Percentiles rank a stretch among this genome's conserved stretches.
These are phyloP conservation scores for Aegilops umbellulata DNA, from an alignment of 176 grass and related monocot species.

Conservation along the genomic window DNA sequence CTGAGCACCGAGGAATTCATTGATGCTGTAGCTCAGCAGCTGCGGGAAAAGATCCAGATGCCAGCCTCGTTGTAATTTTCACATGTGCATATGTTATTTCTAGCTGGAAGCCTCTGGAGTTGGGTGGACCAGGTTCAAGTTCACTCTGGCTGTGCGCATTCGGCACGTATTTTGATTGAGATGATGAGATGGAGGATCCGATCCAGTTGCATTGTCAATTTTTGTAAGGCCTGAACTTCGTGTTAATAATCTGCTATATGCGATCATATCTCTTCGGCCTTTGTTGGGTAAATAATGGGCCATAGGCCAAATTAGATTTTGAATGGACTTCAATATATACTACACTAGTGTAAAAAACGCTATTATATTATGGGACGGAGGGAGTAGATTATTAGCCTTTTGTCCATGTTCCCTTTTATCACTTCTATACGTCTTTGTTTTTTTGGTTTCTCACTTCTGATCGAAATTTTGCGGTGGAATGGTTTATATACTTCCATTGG, in stretches of 20 bases:
- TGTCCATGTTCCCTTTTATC: background rate
- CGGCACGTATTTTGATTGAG: slow-evolving; percentile 18
- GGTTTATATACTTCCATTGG: no score
- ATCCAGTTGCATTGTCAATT: background rate
- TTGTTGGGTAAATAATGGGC: slow-evolving; percentile 16
- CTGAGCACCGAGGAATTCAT: slow-evolving; percentile 85
- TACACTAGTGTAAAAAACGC: no score
- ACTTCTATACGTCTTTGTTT: background rate
- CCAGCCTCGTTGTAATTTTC: slow-evolving; percentile 32
- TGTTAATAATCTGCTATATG: slow-evolving; percentile 8
- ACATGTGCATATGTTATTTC: background rate
- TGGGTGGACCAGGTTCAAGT: background rate
- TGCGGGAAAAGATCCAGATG: slow-evolving; percentile 50
- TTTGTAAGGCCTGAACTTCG: background rate
- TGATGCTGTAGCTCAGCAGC: slow-evolving; percentile 62
- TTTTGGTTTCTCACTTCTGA: no score
- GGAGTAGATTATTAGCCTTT: background rate
- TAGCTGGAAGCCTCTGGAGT: background rate
- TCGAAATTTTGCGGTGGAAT: no score
- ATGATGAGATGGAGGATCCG: background rate
- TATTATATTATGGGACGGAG: no score
- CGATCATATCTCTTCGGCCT: background rate
- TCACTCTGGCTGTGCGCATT: background rate
- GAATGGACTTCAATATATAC: background rate
- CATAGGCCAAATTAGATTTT: background rate